Base-by-base conservation (phyloP, 148 eudicot species). In the Vaccinium macrocarpon region DNA sequence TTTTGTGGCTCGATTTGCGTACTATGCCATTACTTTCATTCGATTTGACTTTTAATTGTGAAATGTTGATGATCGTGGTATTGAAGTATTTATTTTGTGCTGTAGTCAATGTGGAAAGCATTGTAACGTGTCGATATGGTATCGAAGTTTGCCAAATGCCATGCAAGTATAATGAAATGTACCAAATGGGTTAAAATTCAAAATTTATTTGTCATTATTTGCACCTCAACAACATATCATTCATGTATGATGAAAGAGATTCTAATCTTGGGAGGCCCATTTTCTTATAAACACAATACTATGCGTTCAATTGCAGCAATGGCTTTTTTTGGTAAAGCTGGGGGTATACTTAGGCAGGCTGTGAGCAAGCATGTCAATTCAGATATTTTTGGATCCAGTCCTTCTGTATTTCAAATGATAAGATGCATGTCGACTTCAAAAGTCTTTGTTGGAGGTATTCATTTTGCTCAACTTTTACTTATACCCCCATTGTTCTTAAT, bases 371-470 rank as follows among this genome's bases (percentile, higher is more conserved):
- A 90, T 77, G 66, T 89, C 29, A 88, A 74, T 27, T 88, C 87
- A 18, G 89, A 90, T 66, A 74, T 86, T 56, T 86, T 90, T 50
- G 84, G 88, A 66, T 88, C 97, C 42, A 92, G 53, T 21, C 92
- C 95, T 7, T 93, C 95, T 35, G 79, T 97, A 66, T 90, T 88
- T 80, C 97, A 93, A 82, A 89, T 88, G 50, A 72, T 97, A 71
- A 86, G 97, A 93, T 90, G 94, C 86, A 92, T 93, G 96, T 93
- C 99, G 76, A 78, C 90, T 61, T 86, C 93, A 8, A 95, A 93
- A 79, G n/a, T 97, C 57, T 97, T 95, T 86, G 74, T 97, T 83
- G 99, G 98, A 92, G 99, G 99, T 97, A 72, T 9, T 13, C 38
- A 16, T 35, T 38, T 84, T 9, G 11, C 61, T 77, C 21, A 21